phyloP scores from a whole-genome alignment of 2,329 filamentous ascomycete genomes.

The Alternaria viburni region DNA sequence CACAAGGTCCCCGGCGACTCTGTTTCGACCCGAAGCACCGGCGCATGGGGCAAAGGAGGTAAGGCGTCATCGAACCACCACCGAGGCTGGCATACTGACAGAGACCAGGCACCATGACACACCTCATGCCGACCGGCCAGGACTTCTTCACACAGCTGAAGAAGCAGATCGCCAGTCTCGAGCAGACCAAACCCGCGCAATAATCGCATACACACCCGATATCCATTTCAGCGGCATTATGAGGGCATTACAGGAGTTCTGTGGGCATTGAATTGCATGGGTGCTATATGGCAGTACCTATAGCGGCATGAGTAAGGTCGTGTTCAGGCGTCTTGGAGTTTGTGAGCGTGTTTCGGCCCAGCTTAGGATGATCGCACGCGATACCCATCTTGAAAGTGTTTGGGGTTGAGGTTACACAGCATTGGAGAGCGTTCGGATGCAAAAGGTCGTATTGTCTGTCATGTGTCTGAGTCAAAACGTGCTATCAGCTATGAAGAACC shows the following conservation, averaged over 20 bases:
- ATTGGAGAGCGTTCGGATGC: neutral
- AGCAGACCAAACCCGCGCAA: conserved; percentile 45
- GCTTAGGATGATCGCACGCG: conserved; percentile 23
- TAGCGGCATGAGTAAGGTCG: conserved; percentile 24
- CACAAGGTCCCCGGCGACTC: conserved; percentile 50
- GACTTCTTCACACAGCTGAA: conserved; percentile 55
- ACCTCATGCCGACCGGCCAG: conserved; percentile 54
- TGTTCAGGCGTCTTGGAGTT: conserved; percentile 37
- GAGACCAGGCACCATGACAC: conserved; percentile 41
- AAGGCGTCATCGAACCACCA: conserved; percentile 7
- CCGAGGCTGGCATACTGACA: conserved; percentile 15
- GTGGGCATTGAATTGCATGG: conserved; percentile 27
- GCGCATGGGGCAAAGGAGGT: conserved; percentile 52
- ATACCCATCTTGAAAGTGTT: conserved; percentile 35
- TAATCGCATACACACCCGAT: conserved; percentile 19
- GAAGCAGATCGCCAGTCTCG: conserved; percentile 52
- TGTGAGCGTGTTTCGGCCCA: conserved; percentile 8
- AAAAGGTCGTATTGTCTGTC: neutral
- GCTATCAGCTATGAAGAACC: neutral
- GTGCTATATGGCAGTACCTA: conserved; percentile 18
- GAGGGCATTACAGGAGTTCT: conserved; percentile 46
- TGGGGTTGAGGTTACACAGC: conserved; percentile 6
- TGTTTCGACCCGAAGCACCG: conserved; percentile 45
- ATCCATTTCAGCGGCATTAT: conserved; percentile 43
- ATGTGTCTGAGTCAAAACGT: neutral